Evolutionary conservation across 129 eudicot species (phyloP).

Genomic region (Artemisia tridentata): DNA sequence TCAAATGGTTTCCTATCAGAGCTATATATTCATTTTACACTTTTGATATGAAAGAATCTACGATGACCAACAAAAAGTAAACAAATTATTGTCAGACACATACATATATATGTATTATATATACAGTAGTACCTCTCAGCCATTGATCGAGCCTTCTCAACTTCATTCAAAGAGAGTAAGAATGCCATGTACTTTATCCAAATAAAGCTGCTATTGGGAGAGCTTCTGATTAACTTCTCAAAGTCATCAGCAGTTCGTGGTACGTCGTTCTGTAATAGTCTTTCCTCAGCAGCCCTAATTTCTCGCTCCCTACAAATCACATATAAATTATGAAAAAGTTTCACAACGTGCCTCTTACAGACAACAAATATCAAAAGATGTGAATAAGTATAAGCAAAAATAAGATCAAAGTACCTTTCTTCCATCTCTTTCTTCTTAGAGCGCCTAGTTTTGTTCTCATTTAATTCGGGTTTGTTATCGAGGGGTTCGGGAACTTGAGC

Average conservation of each 20-base stretch:
- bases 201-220: constrained; percentile 87
- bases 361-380: background rate
- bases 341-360: background rate
- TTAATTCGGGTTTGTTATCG: constrained; percentile 33
- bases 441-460: constrained; percentile 45
- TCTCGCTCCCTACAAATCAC: constrained; percentile 57
- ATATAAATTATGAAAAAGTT: background rate
- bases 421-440: constrained; percentile 68
- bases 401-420: constrained; percentile 46
- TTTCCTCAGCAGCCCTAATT: constrained; percentile 86
- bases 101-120: background rate
- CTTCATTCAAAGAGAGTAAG: constrained; percentile 61
- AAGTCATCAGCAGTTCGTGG: constrained; percentile 82
- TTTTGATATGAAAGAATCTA: no score
- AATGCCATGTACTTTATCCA: constrained; percentile 91
- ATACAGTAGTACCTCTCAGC: constrained; percentile 68
- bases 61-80: no score
- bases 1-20: no score
- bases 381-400: background rate
- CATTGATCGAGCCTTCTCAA: constrained; percentile 81
- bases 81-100: background rate
- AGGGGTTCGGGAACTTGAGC: constrained; percentile 29
- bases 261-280: constrained; percentile 61
- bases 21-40: no score
- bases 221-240: constrained; percentile 76